Base-by-base conservation (phyloP, 225 moss, liverwort and hornwort genomes). In the Physcomitrium patens region DNA sequence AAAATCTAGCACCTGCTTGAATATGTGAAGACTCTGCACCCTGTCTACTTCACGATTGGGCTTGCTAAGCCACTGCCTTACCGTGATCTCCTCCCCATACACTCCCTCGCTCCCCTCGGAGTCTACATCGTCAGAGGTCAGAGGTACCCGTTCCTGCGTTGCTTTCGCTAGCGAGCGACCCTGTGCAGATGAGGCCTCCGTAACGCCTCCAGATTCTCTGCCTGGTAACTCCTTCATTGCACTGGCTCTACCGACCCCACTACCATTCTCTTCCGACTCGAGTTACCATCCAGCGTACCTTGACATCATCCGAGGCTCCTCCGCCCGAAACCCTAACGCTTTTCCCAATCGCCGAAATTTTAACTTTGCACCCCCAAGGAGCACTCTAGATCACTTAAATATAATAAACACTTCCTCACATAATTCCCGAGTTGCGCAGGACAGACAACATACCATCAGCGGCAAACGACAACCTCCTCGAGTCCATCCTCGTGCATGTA, bases 1-100 rank as follows among this genome's bases (percentile, higher is more conserved):
- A 69, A 99, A 94, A 76, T 99, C 97, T 64, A 95, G 67, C 82
- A 99, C 89, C 82, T 99, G 97, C 79, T 93, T 91, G 69, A 99
- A 99, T n/a, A 95, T 85, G 46, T 99, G 97, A 44, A 99, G 84
- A 57, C 90, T 89, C 69, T 95, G 93, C 50, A 95, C 87, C 12
- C 87, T 86, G 77, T 94, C 94, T 50, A 93, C 81, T 22, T 79
- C 82, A n/a, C 97, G 93, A 23, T 60, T 70, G 11, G 78, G 61
- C 77, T 66, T 93, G 47, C 87, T 87, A 27, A 99, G 82, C 97
- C 97, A 95, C 82, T 99, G 92, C 69, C 97, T 77, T 77, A 99
- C 73, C 72, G 94, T 94, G 80, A 95, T 79, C 59, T 91, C 91
- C 16, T 84, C 75, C 41, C 68, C 83, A 10, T 76, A 78, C 62